Evolutionary conservation across 2,329 filamentous ascomycete species (phyloP).

Genomic region (Ascosphaera aggregata): DNA sequence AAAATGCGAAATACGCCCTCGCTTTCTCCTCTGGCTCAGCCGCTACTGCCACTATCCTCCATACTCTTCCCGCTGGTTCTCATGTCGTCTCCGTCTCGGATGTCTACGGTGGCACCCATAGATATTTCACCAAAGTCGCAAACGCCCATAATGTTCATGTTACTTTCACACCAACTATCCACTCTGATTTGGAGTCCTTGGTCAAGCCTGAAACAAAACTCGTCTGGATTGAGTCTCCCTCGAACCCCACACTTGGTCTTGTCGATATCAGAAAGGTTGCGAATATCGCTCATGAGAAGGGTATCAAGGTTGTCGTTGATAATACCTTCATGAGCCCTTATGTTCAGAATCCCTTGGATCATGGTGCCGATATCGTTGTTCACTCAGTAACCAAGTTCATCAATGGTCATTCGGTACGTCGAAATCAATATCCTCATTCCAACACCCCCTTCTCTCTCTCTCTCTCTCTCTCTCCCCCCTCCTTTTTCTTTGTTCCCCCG

Average conservation of each 20-base stretch:
- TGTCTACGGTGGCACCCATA: conserved; percentile 92
- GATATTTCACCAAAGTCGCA: conserved; percentile 97
- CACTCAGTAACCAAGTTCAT: conserved; percentile 99
- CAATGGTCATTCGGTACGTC: conserved; percentile 54
- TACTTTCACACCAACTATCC: conserved; percentile 82
- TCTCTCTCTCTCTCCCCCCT: background rate
- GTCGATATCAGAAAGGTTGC: conserved; percentile 83
- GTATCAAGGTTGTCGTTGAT: conserved; percentile 91
- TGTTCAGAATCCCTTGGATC: conserved; percentile 84
- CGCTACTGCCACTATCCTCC: conserved; percentile 78
- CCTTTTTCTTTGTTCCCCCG: background rate
- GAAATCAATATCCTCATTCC: background rate
- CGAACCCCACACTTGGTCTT: conserved; percentile 78
- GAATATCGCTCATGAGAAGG: conserved; percentile 60
- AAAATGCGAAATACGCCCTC: conserved; percentile 78
- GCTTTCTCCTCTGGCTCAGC: conserved; percentile 90
- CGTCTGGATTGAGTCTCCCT: conserved; percentile 92
- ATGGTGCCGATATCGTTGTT: conserved; percentile 89
- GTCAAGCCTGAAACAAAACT: conserved; percentile 78
- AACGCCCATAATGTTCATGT: conserved; percentile 84
- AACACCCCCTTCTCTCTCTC: background rate
- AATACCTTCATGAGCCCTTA: conserved; percentile 97
- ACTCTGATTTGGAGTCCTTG: conserved; percentile 62
- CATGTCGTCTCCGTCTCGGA: conserved; percentile 95
- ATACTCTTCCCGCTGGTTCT: conserved; percentile 71